These are phyloP conservation scores for Amylocystis lapponica DNA, from an alignment of 768 basidiomycete genomes.

Conservation along the genomic window DNA sequence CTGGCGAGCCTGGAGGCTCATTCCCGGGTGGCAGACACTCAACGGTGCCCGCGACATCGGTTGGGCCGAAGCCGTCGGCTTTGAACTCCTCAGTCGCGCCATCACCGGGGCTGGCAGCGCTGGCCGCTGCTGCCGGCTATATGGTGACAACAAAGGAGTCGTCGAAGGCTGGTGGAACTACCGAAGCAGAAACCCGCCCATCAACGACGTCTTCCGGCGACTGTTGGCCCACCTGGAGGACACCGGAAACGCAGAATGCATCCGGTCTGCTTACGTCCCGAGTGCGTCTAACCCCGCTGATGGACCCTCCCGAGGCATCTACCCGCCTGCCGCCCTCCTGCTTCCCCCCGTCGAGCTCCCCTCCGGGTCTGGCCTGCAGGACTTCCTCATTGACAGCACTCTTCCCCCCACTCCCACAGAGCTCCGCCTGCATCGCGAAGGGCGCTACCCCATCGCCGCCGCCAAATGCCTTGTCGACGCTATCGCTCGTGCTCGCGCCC, in stretches of 20 bases:
- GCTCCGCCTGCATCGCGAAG: too few species aligned
- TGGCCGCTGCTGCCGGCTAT: too few species aligned
- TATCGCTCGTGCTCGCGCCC: background rate
- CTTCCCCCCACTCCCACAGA: too few species aligned
- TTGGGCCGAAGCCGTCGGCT: constrained; percentile 39
- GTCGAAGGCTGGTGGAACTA: too few species aligned
- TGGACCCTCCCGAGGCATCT: too few species aligned
- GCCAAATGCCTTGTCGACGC: background rate
- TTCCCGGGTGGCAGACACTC: too few species aligned
- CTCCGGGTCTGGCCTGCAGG: background rate
- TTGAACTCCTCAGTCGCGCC: constrained; percentile 32
- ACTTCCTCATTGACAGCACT: constrained; percentile 5
- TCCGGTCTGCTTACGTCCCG: constrained; percentile 8
- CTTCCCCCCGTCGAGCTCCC: constrained; percentile 11
- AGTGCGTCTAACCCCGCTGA: too few species aligned
- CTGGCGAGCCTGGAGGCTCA: constrained; percentile 27
- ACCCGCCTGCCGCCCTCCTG: constrained; percentile 2
- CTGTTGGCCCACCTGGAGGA: constrained; percentile 3
- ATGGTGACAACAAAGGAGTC: too few species aligned
- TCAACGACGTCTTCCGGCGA: too few species aligned
- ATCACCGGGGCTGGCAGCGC: constrained; percentile 20
- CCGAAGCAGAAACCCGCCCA: constrained; percentile 18
- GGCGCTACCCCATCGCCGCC: too few species aligned
- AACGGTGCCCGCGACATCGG: too few species aligned
- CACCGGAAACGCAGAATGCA: background rate